A percentile compares a stretch with the other conserved stretches of the same genome.
phyloP scores from a whole-genome alignment of 2,329 filamentous ascomycete species.

The Lomentospora prolificans region DNA sequence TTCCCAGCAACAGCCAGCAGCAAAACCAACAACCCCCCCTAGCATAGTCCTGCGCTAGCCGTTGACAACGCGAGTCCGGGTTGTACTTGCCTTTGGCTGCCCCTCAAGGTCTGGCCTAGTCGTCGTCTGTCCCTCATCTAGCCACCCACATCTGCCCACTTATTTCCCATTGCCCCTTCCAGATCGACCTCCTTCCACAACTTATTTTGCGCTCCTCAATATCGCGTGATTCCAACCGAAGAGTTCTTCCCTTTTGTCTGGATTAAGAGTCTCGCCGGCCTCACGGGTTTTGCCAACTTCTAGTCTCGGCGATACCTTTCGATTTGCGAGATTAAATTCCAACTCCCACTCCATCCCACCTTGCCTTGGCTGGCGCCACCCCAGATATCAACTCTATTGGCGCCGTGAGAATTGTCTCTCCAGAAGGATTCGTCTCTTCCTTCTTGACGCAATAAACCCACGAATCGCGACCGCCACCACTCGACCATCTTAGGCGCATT shows the following conservation, averaged over 20 bases:
- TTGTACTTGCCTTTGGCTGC: not conserved
- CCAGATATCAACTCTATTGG: not conserved
- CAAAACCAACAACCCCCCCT: not conserved
- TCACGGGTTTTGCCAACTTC: not conserved
- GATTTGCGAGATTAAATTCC: constrained; percentile 1
- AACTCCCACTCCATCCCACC: not conserved
- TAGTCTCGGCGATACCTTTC: not conserved
- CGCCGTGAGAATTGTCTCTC: not conserved
- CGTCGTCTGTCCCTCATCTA: not conserved
- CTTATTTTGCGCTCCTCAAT: not conserved
- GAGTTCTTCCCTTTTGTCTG: not conserved
- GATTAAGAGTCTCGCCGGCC: not conserved
- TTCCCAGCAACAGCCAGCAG: not conserved
- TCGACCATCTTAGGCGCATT: not conserved
- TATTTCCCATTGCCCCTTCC: not conserved
- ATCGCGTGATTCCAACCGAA: not conserved
- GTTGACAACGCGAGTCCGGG: not conserved
- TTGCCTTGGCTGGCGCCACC: not conserved
- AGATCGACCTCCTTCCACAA: not conserved
- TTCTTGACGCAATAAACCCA: not conserved
- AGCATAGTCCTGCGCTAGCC: not conserved
- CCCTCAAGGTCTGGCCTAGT: not conserved
- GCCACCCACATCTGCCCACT: not conserved
- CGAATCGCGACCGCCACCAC: not conserved
- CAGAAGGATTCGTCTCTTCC: not conserved